Conservation (phyloP, 2,329 filamentous ascomycete genomes). For the Dryadomyces quercus-mongolicae region DNA sequence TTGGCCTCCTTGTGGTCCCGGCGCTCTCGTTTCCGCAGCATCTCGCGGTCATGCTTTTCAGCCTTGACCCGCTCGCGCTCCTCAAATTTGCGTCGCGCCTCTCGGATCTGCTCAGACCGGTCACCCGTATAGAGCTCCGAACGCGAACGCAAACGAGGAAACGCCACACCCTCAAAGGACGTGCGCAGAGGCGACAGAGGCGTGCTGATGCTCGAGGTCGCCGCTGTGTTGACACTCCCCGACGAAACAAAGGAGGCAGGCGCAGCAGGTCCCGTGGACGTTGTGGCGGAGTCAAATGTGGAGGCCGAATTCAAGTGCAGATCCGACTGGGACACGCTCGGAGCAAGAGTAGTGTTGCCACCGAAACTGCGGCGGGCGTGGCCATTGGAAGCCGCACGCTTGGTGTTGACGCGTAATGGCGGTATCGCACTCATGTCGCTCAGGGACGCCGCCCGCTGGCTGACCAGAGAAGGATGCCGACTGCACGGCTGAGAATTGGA, state of each 20-base stretch:
- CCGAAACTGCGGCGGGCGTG: constrained; percentile 2
- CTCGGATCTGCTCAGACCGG: constrained; percentile 44
- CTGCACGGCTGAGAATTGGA: constrained; percentile 17
- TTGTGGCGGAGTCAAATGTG: constrained; percentile 15
- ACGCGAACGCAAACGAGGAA: constrained; percentile 44
- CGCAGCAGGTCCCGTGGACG: constrained; percentile 7
- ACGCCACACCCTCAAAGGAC: constrained; percentile 43
- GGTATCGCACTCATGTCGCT: constrained; percentile 22
- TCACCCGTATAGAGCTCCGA: constrained; percentile 44
- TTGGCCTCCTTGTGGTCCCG: constrained; percentile 44
- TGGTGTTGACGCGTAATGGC: constrained; percentile 26
- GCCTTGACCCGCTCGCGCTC: constrained; percentile 49
- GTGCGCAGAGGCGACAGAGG: constrained; percentile 42
- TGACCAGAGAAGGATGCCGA: constrained; percentile 25
- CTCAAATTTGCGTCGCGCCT: constrained; percentile 50
- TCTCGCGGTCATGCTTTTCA: constrained; percentile 48
- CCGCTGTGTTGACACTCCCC: neutral
- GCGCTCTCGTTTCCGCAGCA: constrained; percentile 45
- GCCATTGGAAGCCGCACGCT: constrained; percentile 12
- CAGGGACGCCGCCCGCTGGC: constrained; percentile 27
- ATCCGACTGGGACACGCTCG: constrained; percentile 33
- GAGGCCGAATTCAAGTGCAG: constrained; percentile 24
- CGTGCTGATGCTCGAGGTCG: constrained; percentile 15
- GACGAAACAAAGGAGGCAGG: constrained; percentile 12
- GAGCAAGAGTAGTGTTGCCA: constrained; percentile 19